Percentiles rank a stretch among this genome's conserved stretches.
Conservation (phyloP, 1,284 basidiomycete species). For the Volvariella volvacea region DNA sequence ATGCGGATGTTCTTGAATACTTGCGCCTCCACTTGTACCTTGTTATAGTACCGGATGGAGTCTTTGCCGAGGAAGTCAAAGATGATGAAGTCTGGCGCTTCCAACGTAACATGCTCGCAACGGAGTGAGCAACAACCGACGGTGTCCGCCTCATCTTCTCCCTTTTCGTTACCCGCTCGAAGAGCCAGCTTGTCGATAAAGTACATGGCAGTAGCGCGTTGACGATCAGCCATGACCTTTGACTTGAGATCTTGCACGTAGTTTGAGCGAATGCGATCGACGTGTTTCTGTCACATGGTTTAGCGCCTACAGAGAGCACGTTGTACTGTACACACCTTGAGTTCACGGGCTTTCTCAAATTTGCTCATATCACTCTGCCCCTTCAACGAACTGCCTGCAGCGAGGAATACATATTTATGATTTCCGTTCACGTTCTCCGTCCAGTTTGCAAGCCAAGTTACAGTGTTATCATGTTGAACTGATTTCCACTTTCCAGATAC, state of each 20-base stretch:
- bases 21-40: conserved; percentile 79
- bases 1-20: conserved; percentile 89
- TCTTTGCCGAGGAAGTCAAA: conserved; percentile 99
- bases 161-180: conserved; percentile 97
- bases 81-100: conserved; percentile 77
- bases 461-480: conserved; percentile 86
- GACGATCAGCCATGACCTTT: conserved; percentile 89
- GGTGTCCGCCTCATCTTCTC: conserved; percentile 95
- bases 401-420: conserved; percentile 95
- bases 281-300: too few species aligned
- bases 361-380: conserved; percentile 95
- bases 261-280: conserved; percentile 84
- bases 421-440: conserved; percentile 91
- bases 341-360: conserved; percentile 92
- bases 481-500: conserved; percentile 85
- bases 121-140: conserved; percentile 96
- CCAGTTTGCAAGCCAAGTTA: conserved; percentile 98
- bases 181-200: conserved; percentile 94
- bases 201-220: conserved; percentile 95
- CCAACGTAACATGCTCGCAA: conserved; percentile 89
- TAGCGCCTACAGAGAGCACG: conserved; percentile 31
- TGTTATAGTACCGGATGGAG: conserved; percentile 93
- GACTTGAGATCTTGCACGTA: conserved; percentile 81
- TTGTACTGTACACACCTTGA: conserved; percentile 60
- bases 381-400: conserved; percentile 90